Evolutionary conservation across 805 yeast genomes (phyloP).

Genomic region (Starmerella lactis-condensi): DNA sequence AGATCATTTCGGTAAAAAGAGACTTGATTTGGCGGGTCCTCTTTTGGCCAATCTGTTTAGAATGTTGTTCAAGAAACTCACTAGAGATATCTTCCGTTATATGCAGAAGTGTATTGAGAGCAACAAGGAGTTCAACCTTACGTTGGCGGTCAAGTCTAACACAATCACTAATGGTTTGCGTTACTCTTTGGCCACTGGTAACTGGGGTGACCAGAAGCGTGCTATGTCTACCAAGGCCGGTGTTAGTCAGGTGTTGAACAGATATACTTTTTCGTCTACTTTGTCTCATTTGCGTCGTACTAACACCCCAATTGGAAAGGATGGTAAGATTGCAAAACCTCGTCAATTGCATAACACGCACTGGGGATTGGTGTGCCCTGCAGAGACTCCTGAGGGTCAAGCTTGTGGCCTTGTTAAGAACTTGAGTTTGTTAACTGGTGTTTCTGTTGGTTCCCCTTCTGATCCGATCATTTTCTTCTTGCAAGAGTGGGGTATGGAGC

Average conservation of each 20-base stretch:
- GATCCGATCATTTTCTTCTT: conserved; percentile 81
- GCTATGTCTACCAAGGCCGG: conserved; percentile 99
- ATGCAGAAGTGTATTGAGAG: conserved; percentile 99
- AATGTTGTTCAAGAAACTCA: conserved; percentile 77
- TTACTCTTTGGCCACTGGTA: conserved; percentile 96
- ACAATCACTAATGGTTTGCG: conserved; percentile 95
- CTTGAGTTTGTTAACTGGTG: conserved; percentile 88
- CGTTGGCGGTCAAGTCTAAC: conserved; percentile 89
- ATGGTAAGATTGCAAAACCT: conserved; percentile 96
- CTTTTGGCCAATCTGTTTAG: conserved; percentile 87
- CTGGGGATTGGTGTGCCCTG: conserved; percentile 99
- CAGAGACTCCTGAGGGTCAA: conserved; percentile 99
- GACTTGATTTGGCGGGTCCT: conserved; percentile 98
- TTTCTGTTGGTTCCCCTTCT: conserved; percentile 94
- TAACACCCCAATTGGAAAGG: conserved; percentile 97
- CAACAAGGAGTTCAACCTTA: conserved; percentile 88
- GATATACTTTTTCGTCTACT: conserved; percentile 97
- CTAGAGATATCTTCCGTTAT: conserved; percentile 91
- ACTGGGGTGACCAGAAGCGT: conserved; percentile 99
- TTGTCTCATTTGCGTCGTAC: conserved; percentile 97
- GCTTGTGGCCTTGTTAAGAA: conserved; percentile 99
- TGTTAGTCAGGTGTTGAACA: conserved; percentile 93
- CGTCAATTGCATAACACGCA: conserved; percentile 98
- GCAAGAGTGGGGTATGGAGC: conserved; percentile 99
- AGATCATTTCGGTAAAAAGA: conserved; percentile 97